phyloP scores from a whole-genome alignment of 345 rosid genomes.

The Garcia nutans region DNA sequence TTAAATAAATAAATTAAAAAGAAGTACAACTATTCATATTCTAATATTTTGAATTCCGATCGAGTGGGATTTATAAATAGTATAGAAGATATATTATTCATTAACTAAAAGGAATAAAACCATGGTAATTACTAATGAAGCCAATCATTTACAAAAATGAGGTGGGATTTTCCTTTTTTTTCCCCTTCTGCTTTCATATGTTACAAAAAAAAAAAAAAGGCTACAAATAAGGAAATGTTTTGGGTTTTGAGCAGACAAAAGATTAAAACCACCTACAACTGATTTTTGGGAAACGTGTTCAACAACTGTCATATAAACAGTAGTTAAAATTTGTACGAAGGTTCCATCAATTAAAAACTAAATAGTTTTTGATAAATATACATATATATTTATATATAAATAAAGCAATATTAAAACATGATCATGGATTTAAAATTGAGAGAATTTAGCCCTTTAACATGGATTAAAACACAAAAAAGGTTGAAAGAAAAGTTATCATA shows the following conservation, averaged over 20 bases:
- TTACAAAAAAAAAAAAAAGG: not conserved
- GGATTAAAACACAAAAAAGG: too few relatives aligned
- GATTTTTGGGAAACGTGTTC: constrained; percentile 40
- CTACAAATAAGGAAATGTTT: constrained; percentile 9
- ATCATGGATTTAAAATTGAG: constrained; percentile 5
- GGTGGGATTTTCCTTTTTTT: not conserved
- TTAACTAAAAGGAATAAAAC: constrained; percentile 1
- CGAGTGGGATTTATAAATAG: constrained; percentile 21
- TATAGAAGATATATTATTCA: constrained; percentile 11
- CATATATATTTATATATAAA: too few relatives aligned
- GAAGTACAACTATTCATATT: constrained; percentile 6
- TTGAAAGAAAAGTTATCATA: not conserved
- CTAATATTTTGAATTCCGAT: constrained; percentile 18
- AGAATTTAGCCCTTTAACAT: too few relatives aligned
- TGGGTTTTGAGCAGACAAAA: constrained; percentile 12
- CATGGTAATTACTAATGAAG: constrained; percentile 11
- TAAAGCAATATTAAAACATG: not conserved
- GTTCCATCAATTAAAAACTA: constrained; percentile 25
- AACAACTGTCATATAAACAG: constrained; percentile 24
- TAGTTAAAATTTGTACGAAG: constrained; percentile 20
- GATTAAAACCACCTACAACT: constrained; percentile 19
- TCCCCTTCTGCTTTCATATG: too few relatives aligned
- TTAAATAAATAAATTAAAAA: not conserved
- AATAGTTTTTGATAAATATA: not conserved
- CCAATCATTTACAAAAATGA: constrained; percentile 12